Conservation (phyloP, 257 asterid genomes). For the Haberlea rhodopensis region DNA sequence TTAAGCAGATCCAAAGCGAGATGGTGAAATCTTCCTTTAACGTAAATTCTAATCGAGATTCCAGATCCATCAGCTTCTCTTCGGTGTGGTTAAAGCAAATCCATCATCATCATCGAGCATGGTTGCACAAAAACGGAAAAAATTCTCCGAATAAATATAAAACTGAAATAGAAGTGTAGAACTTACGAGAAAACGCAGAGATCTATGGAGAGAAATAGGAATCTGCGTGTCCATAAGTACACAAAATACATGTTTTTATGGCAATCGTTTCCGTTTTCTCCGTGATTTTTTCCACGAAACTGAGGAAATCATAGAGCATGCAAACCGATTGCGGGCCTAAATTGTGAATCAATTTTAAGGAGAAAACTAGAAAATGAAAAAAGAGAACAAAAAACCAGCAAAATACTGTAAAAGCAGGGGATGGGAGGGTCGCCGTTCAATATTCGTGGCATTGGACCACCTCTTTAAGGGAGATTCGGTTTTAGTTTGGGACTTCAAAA, state of each 20-base stretch:
- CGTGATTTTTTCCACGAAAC: neutral
- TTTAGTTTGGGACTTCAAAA: neutral
- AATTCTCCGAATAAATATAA: rapidly evolving
- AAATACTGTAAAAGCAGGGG: too few species aligned
- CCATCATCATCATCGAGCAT: constrained; percentile 77
- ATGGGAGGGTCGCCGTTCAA: neutral
- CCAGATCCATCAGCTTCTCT: constrained; percentile 28
- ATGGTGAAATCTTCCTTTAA: constrained; percentile 21
- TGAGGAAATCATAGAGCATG: neutral
- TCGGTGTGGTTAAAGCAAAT: constrained; percentile 93
- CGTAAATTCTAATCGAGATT: constrained; percentile 37
- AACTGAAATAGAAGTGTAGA: constrained; percentile 28
- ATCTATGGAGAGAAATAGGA: constrained; percentile 34
- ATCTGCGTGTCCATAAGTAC: constrained; percentile 70
- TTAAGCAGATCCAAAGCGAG: constrained; percentile 21
- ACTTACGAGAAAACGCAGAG: constrained; percentile 76
- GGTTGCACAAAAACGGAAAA: neutral
- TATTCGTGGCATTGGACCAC: too few species aligned
- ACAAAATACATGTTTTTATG: neutral
- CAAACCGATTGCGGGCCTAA: neutral
- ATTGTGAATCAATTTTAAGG: too few species aligned
- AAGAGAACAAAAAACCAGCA: too few species aligned
- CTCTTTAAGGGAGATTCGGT: neutral
- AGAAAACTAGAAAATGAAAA: too few species aligned
- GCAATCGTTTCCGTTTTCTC: neutral